These are phyloP conservation scores for Aspergillus sparsus DNA, from an alignment of 495 filamentous ascomycete species.

Conservation along the genomic window DNA sequence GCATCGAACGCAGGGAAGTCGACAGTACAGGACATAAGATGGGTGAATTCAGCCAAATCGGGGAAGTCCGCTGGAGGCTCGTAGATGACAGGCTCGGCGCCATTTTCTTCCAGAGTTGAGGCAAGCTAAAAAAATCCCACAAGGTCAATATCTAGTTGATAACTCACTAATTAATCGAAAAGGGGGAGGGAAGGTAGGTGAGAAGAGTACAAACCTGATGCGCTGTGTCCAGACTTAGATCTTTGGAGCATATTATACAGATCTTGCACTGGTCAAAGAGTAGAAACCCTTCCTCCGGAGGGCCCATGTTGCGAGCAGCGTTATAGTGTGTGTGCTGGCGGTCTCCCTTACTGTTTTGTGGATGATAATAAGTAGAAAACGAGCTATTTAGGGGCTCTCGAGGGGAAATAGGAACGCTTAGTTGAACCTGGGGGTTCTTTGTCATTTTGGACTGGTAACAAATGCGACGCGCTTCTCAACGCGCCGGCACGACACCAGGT, in stretches of 20 bases:
- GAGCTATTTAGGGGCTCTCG: background rate
- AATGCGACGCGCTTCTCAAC: conserved; percentile 27
- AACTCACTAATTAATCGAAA: conserved; percentile 1
- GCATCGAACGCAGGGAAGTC: conserved; percentile 83
- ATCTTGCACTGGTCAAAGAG: conserved; percentile 48
- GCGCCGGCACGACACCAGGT: conserved; percentile 26
- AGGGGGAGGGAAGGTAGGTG: no score
- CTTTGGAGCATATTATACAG: conserved; percentile 48
- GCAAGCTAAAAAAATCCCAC: conserved; percentile 31
- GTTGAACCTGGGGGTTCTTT: background rate
- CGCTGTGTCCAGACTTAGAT: conserved; percentile 46
- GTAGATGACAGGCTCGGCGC: conserved; percentile 52
- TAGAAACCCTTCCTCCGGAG: conserved; percentile 30
- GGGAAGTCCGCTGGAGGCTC: conserved; percentile 47
- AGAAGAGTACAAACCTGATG: conserved; percentile 38
- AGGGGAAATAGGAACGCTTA: conserved; percentile 2
- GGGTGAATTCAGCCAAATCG: conserved; percentile 63
- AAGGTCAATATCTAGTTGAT: no score
- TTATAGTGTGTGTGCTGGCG: background rate
- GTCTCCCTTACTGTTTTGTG: no score
- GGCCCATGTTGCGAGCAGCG: conserved; percentile 31
- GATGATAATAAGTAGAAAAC: background rate
- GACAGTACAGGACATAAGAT: conserved; percentile 80
- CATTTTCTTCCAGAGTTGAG: conserved; percentile 49
- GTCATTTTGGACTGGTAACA: conserved; percentile 1